phyloP scores from a whole-genome alignment of 1,284 basidiomycete genomes.

The Papiliotrema laurentii region DNA sequence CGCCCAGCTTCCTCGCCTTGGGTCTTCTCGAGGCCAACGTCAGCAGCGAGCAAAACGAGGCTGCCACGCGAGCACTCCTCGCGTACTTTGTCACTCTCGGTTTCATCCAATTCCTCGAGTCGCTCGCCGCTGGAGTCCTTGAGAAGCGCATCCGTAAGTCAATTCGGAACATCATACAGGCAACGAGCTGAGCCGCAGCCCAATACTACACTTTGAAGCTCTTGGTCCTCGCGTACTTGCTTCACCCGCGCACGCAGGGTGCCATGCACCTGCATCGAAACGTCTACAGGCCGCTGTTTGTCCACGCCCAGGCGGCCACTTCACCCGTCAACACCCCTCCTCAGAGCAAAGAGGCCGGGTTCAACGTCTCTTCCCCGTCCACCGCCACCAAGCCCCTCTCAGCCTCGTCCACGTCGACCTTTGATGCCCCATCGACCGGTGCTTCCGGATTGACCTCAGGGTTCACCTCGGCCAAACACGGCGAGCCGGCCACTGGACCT shows the following conservation, averaged over 20 bases:
- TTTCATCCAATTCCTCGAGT: conserved; percentile 39
- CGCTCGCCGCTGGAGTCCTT: conserved; percentile 27
- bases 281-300: neutral
- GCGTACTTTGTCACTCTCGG: conserved; percentile 41
- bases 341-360: conserved; percentile 1
- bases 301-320: neutral
- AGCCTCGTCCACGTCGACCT: too few relatives aligned
- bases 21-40: conserved; percentile 19
- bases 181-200: too few relatives aligned
- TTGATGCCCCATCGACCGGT: neutral
- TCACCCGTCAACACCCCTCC: conserved; percentile 3
- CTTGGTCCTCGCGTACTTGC: conserved; percentile 34
- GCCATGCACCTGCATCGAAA: conserved; percentile 5
- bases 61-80: conserved; percentile 28
- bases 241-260: conserved; percentile 36
- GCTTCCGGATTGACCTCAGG: neutral
- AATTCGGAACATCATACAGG: too few relatives aligned
- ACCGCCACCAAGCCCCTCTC: neutral
- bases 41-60: conserved; percentile 12
- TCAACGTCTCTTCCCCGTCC: conserved; percentile 1
- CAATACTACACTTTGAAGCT: conserved; percentile 43
- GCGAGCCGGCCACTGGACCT: too few relatives aligned
- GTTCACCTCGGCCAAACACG: too few relatives aligned
- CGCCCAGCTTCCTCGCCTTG: conserved; percentile 29
- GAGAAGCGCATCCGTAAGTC: conserved; percentile 31